These are phyloP conservation scores for Neobulgaria alba DNA, from an alignment of 2,329 filamentous ascomycete species.

Conservation along the genomic window DNA sequence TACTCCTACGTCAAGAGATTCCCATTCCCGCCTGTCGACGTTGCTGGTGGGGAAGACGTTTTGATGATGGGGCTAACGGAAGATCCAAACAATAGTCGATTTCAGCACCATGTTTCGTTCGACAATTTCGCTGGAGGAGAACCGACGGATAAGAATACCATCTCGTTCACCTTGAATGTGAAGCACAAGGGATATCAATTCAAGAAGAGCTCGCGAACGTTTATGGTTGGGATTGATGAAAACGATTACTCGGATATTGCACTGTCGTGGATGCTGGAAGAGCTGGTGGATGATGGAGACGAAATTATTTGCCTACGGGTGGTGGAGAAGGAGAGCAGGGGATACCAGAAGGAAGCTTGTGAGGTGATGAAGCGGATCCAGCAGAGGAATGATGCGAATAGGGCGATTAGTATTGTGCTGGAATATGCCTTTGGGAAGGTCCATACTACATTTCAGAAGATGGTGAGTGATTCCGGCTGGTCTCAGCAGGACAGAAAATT, in stretches of 20 bases:
- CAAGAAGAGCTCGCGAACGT: constrained; percentile 59
- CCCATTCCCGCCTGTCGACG: not conserved
- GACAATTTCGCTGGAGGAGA: constrained; percentile 63
- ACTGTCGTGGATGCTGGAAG: constrained; percentile 65
- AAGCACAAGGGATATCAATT: constrained; percentile 66
- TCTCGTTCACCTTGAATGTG: constrained; percentile 60
- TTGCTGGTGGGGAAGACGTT: not conserved
- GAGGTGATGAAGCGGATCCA: constrained; percentile 57
- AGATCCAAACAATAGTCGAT: constrained; percentile 37
- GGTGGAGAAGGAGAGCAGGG: constrained; percentile 57
- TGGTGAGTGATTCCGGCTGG: constrained; percentile 55
- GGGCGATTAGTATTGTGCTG: constrained; percentile 62
- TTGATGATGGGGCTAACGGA: constrained; percentile 22
- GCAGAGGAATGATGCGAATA: constrained; percentile 60
- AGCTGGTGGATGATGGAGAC: constrained; percentile 69
- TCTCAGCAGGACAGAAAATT: too few species aligned
- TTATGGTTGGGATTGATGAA: constrained; percentile 63
- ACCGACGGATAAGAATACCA: constrained; percentile 45
- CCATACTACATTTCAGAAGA: constrained; percentile 63
- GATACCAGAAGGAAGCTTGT: constrained; percentile 57
- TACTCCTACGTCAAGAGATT: not conserved
- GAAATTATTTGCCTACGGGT: constrained; percentile 66
- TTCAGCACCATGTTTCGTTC: constrained; percentile 62
- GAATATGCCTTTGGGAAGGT: constrained; percentile 66
- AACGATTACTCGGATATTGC: constrained; percentile 70